These are phyloP conservation scores for Citrus australasica DNA, from an alignment of 345 rosid genomes.

Conservation along the genomic window DNA sequence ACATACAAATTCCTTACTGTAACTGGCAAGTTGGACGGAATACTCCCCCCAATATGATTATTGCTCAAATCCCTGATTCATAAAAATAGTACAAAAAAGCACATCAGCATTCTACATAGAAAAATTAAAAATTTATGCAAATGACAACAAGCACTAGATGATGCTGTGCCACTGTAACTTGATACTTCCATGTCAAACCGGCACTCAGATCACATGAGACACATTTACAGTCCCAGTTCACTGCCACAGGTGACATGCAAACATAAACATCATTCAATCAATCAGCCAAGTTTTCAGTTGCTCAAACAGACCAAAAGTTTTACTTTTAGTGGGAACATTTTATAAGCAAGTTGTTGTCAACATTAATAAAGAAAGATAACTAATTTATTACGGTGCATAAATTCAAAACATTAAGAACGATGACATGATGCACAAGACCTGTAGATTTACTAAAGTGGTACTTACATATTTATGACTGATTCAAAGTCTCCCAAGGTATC, in stretches of 20 bases:
- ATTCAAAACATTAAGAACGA: background rate
- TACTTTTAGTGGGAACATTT: background rate
- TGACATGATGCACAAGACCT: background rate
- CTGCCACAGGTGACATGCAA: background rate
- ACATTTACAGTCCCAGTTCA: background rate
- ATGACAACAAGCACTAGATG: background rate
- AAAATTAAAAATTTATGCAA: background rate
- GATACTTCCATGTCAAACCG: background rate
- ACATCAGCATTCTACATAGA: slow-evolving; percentile 1
- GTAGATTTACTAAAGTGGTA: slow-evolving; percentile 8
- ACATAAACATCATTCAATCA: background rate
- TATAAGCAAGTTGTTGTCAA: background rate
- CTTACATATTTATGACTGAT: slow-evolving; percentile 76
- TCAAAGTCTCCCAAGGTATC: slow-evolving; percentile 47
- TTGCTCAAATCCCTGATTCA: slow-evolving; percentile 76
- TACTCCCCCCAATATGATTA: slow-evolving; percentile 78
- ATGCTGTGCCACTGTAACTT: background rate
- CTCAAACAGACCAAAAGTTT: background rate
- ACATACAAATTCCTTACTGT: slow-evolving; percentile 69
- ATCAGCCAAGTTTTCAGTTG: background rate
- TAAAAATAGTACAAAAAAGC: slow-evolving; percentile 13
- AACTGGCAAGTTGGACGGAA: slow-evolving; percentile 68
- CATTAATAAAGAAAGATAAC: background rate
- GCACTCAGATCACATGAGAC: background rate
- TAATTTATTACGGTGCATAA: background rate